Evolutionary conservation across 495 filamentous ascomycete genomes (phyloP).

Genomic region (Penicillium turbatum): DNA sequence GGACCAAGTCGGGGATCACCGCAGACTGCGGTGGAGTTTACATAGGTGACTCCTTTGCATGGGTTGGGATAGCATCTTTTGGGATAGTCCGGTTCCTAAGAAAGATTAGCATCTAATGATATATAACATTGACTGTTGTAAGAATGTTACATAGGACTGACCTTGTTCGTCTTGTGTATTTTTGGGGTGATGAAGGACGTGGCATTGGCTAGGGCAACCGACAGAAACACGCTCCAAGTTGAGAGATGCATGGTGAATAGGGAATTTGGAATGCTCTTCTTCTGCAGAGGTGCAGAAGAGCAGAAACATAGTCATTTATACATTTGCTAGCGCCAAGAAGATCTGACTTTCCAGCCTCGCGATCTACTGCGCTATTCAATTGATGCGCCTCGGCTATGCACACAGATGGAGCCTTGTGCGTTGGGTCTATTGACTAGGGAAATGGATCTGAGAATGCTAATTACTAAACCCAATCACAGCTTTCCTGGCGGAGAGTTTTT

Average conservation of each 20-base stretch:
- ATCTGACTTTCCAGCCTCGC: not conserved
- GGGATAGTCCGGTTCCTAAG: conserved; percentile 8
- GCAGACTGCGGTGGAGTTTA: conserved; percentile 41
- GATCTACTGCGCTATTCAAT: conserved; percentile 1
- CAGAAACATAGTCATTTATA: not conserved
- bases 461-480: not conserved
- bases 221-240: not conserved
- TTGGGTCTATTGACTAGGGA: not conserved
- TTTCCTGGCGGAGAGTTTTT: not conserved
- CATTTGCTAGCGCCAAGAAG: not conserved
- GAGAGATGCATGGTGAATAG: conserved; percentile 1
- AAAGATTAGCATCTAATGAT: not conserved
- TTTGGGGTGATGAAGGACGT: not conserved
- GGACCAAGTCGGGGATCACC: conserved; percentile 52
- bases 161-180: not conserved
- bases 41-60: conserved; percentile 40
- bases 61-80: conserved; percentile 23
- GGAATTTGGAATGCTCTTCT: not conserved
- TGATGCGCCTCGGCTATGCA: not conserved
- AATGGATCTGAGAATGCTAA: not conserved
- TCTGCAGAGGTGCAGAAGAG: not conserved
- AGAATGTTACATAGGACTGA: not conserved
- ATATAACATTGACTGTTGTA: not conserved
- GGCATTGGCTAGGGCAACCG: not conserved
- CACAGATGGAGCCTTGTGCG: not conserved